These are phyloP conservation scores for Scheffersomyces parashehatae DNA, from an alignment of 1,139 yeast genomes.

Conservation along the genomic window DNA sequence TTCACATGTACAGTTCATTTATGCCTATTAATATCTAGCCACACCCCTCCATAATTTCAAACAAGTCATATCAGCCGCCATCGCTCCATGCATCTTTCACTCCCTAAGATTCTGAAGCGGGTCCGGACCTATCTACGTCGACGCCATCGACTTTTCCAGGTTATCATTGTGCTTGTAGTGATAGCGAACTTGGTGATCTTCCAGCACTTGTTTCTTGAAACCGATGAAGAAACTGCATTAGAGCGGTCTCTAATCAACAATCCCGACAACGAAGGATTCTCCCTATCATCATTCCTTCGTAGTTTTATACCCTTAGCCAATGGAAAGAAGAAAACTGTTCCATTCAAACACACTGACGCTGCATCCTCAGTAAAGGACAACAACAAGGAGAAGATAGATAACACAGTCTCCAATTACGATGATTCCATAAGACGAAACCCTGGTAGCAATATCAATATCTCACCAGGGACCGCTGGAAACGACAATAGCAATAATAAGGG, in stretches of 20 bases:
- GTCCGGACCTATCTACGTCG: not conserved
- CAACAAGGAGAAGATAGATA: no score
- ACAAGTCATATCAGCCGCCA: no score
- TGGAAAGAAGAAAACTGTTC: conserved; percentile 16
- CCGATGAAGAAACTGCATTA: not conserved
- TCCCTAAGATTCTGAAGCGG: not conserved
- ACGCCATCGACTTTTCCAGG: not conserved
- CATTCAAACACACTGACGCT: conserved; percentile 20
- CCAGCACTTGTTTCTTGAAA: not conserved
- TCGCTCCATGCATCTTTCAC: no score
- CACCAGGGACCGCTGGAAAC: no score
- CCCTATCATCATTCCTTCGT: conserved; percentile 2
- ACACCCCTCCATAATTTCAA: no score
- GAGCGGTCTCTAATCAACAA: conserved; percentile 6
- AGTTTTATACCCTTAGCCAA: not conserved
- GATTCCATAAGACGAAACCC: no score
- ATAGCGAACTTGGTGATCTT: not conserved
- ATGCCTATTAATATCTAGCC: no score
- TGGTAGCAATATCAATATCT: no score
- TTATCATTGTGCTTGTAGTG: not conserved
- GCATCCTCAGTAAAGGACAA: conserved; percentile 1
- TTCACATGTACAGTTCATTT: no score
- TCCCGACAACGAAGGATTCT: conserved; percentile 4
- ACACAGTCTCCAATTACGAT: no score
- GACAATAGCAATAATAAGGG: no score